Base-by-base conservation (phyloP, 1,284 basidiomycete genomes). In the Dichomitus squalens region DNA sequence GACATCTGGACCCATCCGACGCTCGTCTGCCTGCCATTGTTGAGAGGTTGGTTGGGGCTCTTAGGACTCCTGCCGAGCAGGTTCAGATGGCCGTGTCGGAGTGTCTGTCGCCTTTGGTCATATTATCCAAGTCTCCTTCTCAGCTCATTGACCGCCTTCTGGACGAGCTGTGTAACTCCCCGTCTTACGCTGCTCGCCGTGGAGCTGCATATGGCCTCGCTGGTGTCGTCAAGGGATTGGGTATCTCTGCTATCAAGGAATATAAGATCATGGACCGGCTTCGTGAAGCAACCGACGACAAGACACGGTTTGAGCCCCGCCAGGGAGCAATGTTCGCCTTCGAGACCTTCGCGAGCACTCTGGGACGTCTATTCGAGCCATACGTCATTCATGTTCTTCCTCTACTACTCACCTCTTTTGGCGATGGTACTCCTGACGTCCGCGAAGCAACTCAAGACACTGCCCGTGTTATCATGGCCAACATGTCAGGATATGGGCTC, bases 41-140 rank as follows among this genome's bases (percentile, higher is more conserved):
- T 8, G 88, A 95, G 61, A 82, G 95, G n/a, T 80, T 99, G 20
- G 85, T 97, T 6, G 92, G 93, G 23, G 94, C 96, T 0, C 80
- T 99, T 61, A 92, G 92, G 74, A 99, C 96, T 0, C 97, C 97
- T 0, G 89, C 95, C 0, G 97, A 99, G 72, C 88, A 96, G 65
- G 97, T 99, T 0, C 96, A 99, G 72, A 90, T 94, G 52, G 96
- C 97, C 0, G 95, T 99, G 0, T 93, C 96, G 0, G 97, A 98
- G 60, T 95, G 93, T 77, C 79, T 99, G 8, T 90, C 94, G 0
- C 94, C 95, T 1, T 81, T 99, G 6, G 92, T 96, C 39, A 83
- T 82, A 38, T 76, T 88, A 40, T 90, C 93, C 79, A 79, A 80
- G 52, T 78, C 84, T 41, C 80, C 88, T n/a, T 77, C 83, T 16